Evolutionary conservation across 495 filamentous ascomycete species (phyloP).

Genomic region (Hyaloscypha hepaticicola): DNA sequence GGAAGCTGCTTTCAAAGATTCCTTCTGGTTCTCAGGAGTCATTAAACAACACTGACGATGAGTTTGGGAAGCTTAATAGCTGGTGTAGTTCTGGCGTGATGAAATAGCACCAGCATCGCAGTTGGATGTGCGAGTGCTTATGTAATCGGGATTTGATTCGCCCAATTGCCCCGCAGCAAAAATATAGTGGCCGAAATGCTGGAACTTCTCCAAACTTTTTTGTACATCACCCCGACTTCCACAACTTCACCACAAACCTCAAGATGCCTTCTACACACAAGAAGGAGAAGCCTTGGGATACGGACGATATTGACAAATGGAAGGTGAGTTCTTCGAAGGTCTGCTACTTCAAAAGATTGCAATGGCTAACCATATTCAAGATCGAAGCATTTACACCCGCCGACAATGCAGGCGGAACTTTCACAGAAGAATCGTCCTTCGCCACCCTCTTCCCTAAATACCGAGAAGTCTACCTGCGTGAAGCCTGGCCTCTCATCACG

Average conservation of each 20-base stretch:
- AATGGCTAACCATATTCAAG: slow-evolving; percentile 36
- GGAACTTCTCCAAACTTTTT: slow-evolving; percentile 22
- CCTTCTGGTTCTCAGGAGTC: too few relatives aligned
- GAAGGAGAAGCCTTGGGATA: slow-evolving; percentile 95
- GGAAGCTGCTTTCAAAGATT: too few relatives aligned
- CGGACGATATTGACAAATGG: slow-evolving; percentile 97
- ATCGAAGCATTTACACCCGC: slow-evolving; percentile 79
- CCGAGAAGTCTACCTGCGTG: slow-evolving; percentile 87
- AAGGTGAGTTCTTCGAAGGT: slow-evolving; percentile 50
- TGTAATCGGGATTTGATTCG: background rate
- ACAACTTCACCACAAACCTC: slow-evolving; percentile 20
- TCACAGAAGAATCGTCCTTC: slow-evolving; percentile 91
- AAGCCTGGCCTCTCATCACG: slow-evolving; percentile 85
- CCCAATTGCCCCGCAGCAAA: background rate
- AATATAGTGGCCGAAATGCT: background rate
- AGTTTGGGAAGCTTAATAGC: too few relatives aligned
- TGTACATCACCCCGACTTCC: slow-evolving; percentile 11
- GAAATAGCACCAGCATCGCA: too few relatives aligned
- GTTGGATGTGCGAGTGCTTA: background rate
- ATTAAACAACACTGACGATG: too few relatives aligned
- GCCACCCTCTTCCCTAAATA: slow-evolving; percentile 96
- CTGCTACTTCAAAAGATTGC: slow-evolving; percentile 6
- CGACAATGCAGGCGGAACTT: slow-evolving; percentile 82
- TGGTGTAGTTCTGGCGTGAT: too few relatives aligned
- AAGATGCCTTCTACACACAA: slow-evolving; percentile 93